Base-by-base conservation (phyloP, 176 grass and related monocot genomes). In the Dendrocalamus sinicus region DNA sequence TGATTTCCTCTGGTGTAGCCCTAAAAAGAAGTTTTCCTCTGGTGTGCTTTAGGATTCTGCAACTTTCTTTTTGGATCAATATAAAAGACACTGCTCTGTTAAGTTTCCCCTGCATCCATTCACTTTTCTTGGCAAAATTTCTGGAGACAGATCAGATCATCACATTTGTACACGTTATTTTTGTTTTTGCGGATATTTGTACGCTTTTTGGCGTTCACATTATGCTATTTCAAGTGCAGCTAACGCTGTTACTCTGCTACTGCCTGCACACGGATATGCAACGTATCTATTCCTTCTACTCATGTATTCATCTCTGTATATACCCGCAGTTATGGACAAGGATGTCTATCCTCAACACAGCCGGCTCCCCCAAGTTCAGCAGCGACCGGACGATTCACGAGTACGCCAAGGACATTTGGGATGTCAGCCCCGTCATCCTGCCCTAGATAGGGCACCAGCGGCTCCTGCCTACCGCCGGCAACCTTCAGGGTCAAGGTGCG, bases 281-380 rank as follows among this genome's bases (percentile, higher is more conserved):
- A 32, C 60, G 0, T 59, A 17, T 62, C 41, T 70, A 10, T 40
- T 54, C 72, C 5, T 80, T 71, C 22, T 79, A 70, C 16, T 75
- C 22, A 87, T 28, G 19, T 44, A 51, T 87, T 37, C 10, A 17
- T 41, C 24, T 53, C 24, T 55, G 50, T 66, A 10, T 45, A 45
- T 45, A 39, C 73, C 32, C 23, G 62, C 96, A 98, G 96, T 64
- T 85, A 88, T 98, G 96, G 96, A 98, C 90, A 47, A 91, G 72
- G 85, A 95, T 98, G 90, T 98, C 96, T 14, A 98, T 98, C 83
- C 78, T 96, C 81, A 96, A 99, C 79, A 91, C 93, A 19, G 94
- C 92, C 8, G 70, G 88, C 22, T 96, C 93, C 61, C 75, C 86
- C 86, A 99, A 99, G 82, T 99, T 96, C 77, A 99, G 92, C 90